Evolutionary conservation across 2,329 filamentous ascomycete species (phyloP), one percentile per base, ranked within the genome.

Genomic region (Coniochaeta prunicola): DNA sequence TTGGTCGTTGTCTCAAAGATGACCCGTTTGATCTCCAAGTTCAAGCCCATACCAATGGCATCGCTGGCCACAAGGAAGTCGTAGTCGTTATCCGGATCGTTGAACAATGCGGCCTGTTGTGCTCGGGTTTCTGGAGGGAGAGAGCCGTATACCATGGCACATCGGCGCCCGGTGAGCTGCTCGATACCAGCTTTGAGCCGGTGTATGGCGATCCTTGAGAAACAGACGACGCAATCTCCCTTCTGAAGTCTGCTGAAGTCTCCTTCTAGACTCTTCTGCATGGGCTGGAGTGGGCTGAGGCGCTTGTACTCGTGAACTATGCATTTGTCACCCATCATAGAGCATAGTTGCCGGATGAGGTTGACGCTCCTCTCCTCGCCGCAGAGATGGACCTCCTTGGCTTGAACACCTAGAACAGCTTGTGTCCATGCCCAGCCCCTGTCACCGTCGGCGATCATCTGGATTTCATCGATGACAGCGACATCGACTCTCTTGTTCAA

Each of bases 401-500:
- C 94, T 72, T 89, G 87, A 1, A 96, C 81, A 36, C 94, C 94
- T 5, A 99, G 78, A 15, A 97, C 79, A 1, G 94, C 94, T 66
- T 92, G 85, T 1, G 92, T 96, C 94, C 94, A 99, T 2, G 92
- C 92, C 87, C 89, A 96, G 1, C 96, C 94, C 65, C 94, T 87
- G 0, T 91, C 84, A 0, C 71, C 62, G 67, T 92, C 87, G 17
- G 85, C 87, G 64, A 99, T 91, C 94, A 99, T 97, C 73, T 99
- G 94, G 59, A 99, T 97, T 76, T 99, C 94, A 69, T 99, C 94
- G 62, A 99, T 93, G 64, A 99, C 93, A 1, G 91, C 93, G 36
- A 99, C 92, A 45, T 97, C 93, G 31, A 90, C 85, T 2, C 71
- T 70, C 4, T 73, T 64, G 65, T 76, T 80, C n/a, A 79, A 69